phyloP scores from a whole-genome alignment of 1,284 basidiomycete genomes.

The Ustilago esculenta region DNA sequence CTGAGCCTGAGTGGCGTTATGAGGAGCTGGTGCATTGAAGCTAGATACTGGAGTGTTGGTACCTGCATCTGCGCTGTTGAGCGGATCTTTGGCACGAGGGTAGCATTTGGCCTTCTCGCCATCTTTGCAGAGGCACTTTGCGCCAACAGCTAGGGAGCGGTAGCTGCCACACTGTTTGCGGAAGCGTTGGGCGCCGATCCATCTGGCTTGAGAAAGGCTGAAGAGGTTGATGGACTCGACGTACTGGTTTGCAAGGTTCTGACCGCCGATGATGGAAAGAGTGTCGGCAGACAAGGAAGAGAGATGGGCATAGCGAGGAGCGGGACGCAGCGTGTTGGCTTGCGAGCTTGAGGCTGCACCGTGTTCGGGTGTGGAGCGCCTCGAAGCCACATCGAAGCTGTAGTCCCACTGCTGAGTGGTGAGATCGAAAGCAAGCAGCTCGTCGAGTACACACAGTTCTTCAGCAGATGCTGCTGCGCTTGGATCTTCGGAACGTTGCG shows the following conservation, averaged over 20 bases:
- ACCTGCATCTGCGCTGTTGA: constrained; percentile 7
- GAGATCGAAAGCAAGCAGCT: constrained; percentile 58
- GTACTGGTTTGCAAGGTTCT: constrained; percentile 74
- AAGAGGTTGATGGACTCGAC: constrained; percentile 67
- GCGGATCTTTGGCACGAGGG: constrained; percentile 42
- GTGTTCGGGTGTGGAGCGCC: not conserved
- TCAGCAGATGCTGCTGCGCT: constrained; percentile 11
- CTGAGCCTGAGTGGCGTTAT: constrained; percentile 4
- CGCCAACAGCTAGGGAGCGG: constrained; percentile 51
- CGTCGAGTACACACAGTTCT: constrained; percentile 58
- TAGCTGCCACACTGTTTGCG: constrained; percentile 60
- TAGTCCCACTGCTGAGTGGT: constrained; percentile 55
- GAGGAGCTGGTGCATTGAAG: not conserved
- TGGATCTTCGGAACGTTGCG: constrained; percentile 12
- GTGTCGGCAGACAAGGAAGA: constrained; percentile 51
- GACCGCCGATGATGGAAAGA: constrained; percentile 92
- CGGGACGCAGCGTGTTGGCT: constrained; percentile 22
- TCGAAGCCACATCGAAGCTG: constrained; percentile 24
- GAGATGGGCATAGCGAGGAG: constrained; percentile 60
- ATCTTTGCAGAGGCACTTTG: constrained; percentile 33
- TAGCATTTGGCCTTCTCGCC: constrained; percentile 52
- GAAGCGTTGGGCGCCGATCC: constrained; percentile 50
- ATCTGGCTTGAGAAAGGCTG: constrained; percentile 42
- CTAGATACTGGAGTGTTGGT: not conserved
- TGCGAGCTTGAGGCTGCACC: constrained; percentile 15